Evolutionary conservation across 1,284 basidiomycete genomes (phyloP), one percentile per base, ranked within the genome.

Genomic region (Ceratobasidium sp.): DNA sequence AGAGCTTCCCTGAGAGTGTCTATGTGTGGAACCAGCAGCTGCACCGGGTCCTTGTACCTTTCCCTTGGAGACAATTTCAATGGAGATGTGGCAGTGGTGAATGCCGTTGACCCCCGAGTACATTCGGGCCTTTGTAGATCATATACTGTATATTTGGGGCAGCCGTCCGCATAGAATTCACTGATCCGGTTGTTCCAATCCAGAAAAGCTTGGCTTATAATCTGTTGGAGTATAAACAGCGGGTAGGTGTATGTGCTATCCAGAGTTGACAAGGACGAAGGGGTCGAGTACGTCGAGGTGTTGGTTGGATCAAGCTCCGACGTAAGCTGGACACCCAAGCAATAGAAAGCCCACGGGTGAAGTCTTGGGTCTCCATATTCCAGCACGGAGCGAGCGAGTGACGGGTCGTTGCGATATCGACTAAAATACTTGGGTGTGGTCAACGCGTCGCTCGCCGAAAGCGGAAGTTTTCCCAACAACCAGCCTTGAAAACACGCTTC

Each of bases 281-380:
- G 64, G 4, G 29, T 51, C 16, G 48, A 48, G 29, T 53, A 53
- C 11, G 48, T 66, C 13, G 64, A 53, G 1, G 48, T 51, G 11
- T 53, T 49, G 2, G 46, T 39, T 39, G 51, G 31, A 14, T 66
- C 51, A 34, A 66, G 48, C 3, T 54, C 49, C 8, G 64, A 66
- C 24, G 37, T 37, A 22, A 66, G 48, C 13, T 54, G 51, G 4
- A 66, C 31, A 34, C 64, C 64, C 46, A 53, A 53, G 64, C 31
- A 66, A 29, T 66, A 66, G 64, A 66, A 66, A 29, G 64, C 64
- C 64, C 64, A 66, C 19, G 64, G 64, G 37, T 66, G 64, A 27
- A 66, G 49, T 31, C 48, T 53, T 22, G 31, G n/a, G 48, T 51
- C 51, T 6, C 64, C 64, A 41, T 16, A 66, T 66, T 49, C 34